Conservation (phyloP, 2,329 filamentous ascomycete genomes). For the Ophiocordyceps camponoti-saundersi region DNA sequence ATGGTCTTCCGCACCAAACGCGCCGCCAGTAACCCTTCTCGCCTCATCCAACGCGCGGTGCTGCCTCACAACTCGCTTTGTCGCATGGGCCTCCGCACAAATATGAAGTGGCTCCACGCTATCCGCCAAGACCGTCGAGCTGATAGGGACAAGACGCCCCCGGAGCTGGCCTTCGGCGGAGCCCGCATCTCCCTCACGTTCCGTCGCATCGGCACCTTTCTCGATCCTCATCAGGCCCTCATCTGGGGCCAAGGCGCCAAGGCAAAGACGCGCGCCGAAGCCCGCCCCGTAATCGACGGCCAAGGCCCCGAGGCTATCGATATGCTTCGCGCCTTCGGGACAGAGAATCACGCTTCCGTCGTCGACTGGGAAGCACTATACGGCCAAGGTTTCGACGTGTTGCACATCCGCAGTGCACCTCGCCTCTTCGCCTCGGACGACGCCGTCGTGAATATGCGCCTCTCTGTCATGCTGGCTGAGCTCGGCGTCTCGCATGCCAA, state of each 20-base stretch:
- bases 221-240: conserved; percentile 40
- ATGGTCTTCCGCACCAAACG: conserved; percentile 81
- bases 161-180: conserved; percentile 57
- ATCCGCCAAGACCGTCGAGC: conserved; percentile 76
- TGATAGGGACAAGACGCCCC: conserved; percentile 44
- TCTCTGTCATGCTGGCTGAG: conserved; percentile 33
- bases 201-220: conserved; percentile 71
- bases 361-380: conserved; percentile 67
- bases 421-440: conserved; percentile 34
- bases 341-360: conserved; percentile 58
- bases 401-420: conserved; percentile 42
- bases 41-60: conserved; percentile 47
- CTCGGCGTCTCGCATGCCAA: conserved; percentile 27
- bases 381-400: conserved; percentile 67
- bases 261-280: conserved; percentile 43
- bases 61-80: conserved; percentile 85
- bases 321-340: conserved; percentile 66
- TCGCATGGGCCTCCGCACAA: conserved; percentile 64
- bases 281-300: conserved; percentile 51
- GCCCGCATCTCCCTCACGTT: conserved; percentile 87
- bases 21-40: conserved; percentile 5
- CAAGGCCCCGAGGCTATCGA: conserved; percentile 45
- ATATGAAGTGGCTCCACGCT: conserved; percentile 78
- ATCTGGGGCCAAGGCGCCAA: conserved; percentile 92
- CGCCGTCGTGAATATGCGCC: conserved; percentile 26